Percentiles rank a stretch among this genome's conserved stretches.
Conservation (phyloP, 1,284 basidiomycete genomes). For the Hemileia vastatrix region DNA sequence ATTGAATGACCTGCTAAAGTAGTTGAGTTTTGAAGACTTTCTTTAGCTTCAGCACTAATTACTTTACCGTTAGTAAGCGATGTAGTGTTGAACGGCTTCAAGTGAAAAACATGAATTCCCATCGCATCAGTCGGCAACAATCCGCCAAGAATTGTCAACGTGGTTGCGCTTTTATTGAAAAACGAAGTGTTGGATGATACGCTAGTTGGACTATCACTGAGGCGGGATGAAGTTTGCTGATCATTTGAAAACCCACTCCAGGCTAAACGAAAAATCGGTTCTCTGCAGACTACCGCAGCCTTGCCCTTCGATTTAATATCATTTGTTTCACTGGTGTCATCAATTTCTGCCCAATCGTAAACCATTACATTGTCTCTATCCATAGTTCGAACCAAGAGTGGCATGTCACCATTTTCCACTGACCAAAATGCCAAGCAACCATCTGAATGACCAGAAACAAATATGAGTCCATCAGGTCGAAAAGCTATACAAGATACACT, state of each 20-base stretch:
- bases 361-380: slow-evolving; percentile 49
- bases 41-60: slow-evolving; percentile 53
- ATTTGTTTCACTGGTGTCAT: slow-evolving; percentile 45
- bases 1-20: slow-evolving; percentile 53
- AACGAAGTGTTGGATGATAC: slow-evolving; percentile 13
- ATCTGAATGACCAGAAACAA: slow-evolving; percentile 68
- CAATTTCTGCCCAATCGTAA: slow-evolving; percentile 46
- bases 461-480: slow-evolving; percentile 51
- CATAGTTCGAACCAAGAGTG: slow-evolving; percentile 66
- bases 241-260: slow-evolving; percentile 67
- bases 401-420: slow-evolving; percentile 66
- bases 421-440: slow-evolving; percentile 81
- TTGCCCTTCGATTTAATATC: slow-evolving; percentile 24
- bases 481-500: slow-evolving; percentile 63
- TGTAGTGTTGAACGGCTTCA: slow-evolving; percentile 58
- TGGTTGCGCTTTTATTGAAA: slow-evolving; percentile 54
- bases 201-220: slow-evolving; percentile 31
- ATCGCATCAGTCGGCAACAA: slow-evolving; percentile 52
- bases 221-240: slow-evolving; percentile 32
- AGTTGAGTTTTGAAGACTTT: slow-evolving; percentile 59
- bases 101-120: slow-evolving; percentile 60
- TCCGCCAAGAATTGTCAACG: slow-evolving; percentile 70
- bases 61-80: slow-evolving; percentile 36
- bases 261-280: slow-evolving; percentile 78
- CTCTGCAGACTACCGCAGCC: slow-evolving; percentile 47